Percentiles rank a stretch among this genome's conserved stretches.
phyloP scores from a whole-genome alignment of 129 eudicot species.

The carrot (Daucus carota) region DH1_v3.0 NC_030387.2:35492501-35493000 shows the following conservation, averaged over 20 bases:
- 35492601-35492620: constrained; percentile 86
- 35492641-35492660: constrained; percentile 82
- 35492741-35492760: not conserved
- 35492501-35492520: not conserved
- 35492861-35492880: too few species aligned
- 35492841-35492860: constrained; percentile 14
- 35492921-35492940: not conserved
- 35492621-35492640: constrained; percentile 88
- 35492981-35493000: too few species aligned
- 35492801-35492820: not conserved
- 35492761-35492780: constrained; percentile 29
- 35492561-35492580: not conserved
- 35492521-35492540: not conserved
- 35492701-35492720: constrained; percentile 43
- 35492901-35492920: too few species aligned
- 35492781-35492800: not conserved
- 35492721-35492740: constrained; percentile 1
- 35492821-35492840: not conserved
- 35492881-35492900: too few species aligned
- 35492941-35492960: not conserved
- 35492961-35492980: not conserved
- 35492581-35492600: constrained; percentile 90
- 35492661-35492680: constrained; percentile 38
- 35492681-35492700: constrained; percentile 23
- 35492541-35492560: not conserved